Conservation (phyloP, 148 eudicot genomes). For the Agrostemma githago region DNA sequence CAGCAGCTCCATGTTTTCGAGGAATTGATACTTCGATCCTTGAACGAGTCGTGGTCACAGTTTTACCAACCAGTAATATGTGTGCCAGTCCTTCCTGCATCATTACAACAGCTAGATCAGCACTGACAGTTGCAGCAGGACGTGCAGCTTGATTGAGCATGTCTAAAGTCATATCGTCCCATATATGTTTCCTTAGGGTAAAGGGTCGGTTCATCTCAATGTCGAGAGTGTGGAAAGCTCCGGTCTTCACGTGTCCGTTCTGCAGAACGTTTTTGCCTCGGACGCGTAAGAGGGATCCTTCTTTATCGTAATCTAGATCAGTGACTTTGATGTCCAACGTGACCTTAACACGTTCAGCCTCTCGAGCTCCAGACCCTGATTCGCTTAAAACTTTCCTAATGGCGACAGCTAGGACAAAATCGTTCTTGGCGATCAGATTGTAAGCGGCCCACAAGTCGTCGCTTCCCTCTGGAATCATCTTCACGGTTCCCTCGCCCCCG, state of each 20-base stretch:
- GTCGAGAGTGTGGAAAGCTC: conserved; percentile 94
- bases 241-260: conserved; percentile 94
- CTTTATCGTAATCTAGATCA: conserved; percentile 91
- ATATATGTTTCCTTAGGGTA: conserved; percentile 71
- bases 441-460: conserved; percentile 91
- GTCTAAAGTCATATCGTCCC: conserved; percentile 88
- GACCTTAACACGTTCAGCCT: conserved; percentile 82
- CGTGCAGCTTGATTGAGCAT: conserved; percentile 74
- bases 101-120: conserved; percentile 80
- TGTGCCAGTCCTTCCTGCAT: conserved; percentile 97
- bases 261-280: conserved; percentile 83
- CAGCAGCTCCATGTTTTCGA: conserved; percentile 90
- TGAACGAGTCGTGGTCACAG: conserved; percentile 75
- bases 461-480: conserved; percentile 88
- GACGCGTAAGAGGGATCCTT: conserved; percentile 77
- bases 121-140: conserved; percentile 82
- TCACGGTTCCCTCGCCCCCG: neutral
- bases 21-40: conserved; percentile 89
- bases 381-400: conserved; percentile 90
- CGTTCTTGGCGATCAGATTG: conserved; percentile 74
- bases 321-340: conserved; percentile 70
- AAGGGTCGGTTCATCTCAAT: conserved; percentile 87
- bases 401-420: conserved; percentile 61
- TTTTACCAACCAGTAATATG: conserved; percentile 82
- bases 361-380: conserved; percentile 86